Evolutionary conservation across 805 yeast species (phyloP), one percentile per base, ranked within the genome.

Genomic region (Komagataella populi): DNA sequence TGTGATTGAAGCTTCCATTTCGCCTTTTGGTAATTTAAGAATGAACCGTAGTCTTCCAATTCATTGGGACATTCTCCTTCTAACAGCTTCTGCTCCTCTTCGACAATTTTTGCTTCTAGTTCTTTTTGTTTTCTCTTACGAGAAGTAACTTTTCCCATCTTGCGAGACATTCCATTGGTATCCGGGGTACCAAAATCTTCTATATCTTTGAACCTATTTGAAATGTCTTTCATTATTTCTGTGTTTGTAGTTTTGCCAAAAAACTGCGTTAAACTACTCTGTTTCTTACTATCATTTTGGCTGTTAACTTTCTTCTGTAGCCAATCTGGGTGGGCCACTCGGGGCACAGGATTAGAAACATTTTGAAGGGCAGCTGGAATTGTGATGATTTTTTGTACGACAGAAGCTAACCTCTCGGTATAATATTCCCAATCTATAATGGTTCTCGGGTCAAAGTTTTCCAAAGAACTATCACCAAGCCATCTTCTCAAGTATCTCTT

Each of bases 331-430:
- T 91, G 97, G 3, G 78, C 78, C 6, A 95, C 91, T 57, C 97
- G 73, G 4, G 97, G 97, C 47, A 95, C 97, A 0, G 99, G 99
- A 60, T 93, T 95, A 12, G 72, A 67, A 16, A 91, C 78, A 50
- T 80, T 80, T 68, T 93, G 99, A 51, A 91, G 71, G 5, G 97
- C 98, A 4, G 99, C 99, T 2, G 99, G 99, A 57, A 93, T 91
- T 0, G 96, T 85, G 57, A 93, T 87, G 59, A 93, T 88, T 67
- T 95, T 93, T 64, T 90, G 96, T 46, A 95, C 81, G 5, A 90
- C 96, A 2, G 96, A 88, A 0, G 91, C 95, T 43, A 93, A 73
- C 60, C 99, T 80, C 59, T 88, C 96, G 55, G 83, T 75, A 63
- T 93, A 93, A 63, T 93, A 93, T 20, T 70, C 80, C 99, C 99